Base-by-base conservation (phyloP, 164 flowering plant species). In the Chimonanthus praecox region DNA sequence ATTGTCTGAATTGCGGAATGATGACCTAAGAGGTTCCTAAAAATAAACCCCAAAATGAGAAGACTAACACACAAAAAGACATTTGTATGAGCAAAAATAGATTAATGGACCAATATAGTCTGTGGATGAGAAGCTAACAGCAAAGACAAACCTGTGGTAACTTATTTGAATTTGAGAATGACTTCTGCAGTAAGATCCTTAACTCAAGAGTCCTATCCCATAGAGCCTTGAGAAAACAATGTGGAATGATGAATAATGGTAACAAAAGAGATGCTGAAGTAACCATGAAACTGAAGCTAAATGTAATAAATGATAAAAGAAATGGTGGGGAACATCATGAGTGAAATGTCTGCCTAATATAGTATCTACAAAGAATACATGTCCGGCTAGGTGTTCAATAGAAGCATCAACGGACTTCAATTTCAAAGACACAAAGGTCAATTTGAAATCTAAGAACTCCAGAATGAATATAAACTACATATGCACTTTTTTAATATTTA, bases 141-240 rank as follows among this genome's bases (percentile, higher is more conserved):
- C 67, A 67, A 72, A 69, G 71, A 54, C 50, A 64, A 48, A 91
- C 99, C 97, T 86, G 88, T 15, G 99, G 97, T 72, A 95, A 80
- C 76, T 88, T 90, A 75, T 93, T 95, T 75, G 94, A 88, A 74
- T 82, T 88, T 72, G 94, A 81, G 76, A 86, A 88, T 65, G 88
- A 77, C 68, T 93, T 95, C 79, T 95, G 98, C 84, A 95, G 83
- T 72, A 90, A 85, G 82, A 90, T 84, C 80, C 98, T 83, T 48
- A 91, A 74, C 81, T 93, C 99, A 54, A 93, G 89, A 58, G 85
- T 76, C 77, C 86, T 93, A 78, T 92, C 92, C 99, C 99, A 95
- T 46, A 95, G 85, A 74, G 85, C 92, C 99, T 92, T 81, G 67
- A 79, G 33, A 46, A 73, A 70, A 73, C 45, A 77, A 18, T 65